Evolutionary conservation across 2,329 filamentous ascomycete genomes (phyloP), one percentile per base, ranked within the genome.

Genomic region (Fusarium sp.): DNA sequence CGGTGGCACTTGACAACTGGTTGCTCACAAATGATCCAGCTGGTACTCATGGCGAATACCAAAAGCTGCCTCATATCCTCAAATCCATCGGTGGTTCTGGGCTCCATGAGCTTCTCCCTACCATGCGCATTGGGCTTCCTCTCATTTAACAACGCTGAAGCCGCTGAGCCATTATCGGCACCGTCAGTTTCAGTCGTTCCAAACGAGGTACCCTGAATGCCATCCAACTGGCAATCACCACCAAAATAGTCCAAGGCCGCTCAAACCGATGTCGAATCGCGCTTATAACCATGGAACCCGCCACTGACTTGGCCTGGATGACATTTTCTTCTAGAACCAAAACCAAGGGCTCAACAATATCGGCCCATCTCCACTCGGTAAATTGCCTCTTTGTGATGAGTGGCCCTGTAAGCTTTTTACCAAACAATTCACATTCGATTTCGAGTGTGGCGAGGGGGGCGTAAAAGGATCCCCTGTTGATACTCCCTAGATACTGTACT

Each of bases 361-460:
- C 60, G 43, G 42, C 43, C 54, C 49, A 53, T 63, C 52, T 58
- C 64, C 50, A 69, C 52, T 53, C 23, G 21, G 43, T 30, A 30
- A 28, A 50, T 18, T 40, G n/a, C 47, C 42, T 44, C 44, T 37
- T 32, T 25, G 40, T 25, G 18, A 49, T 44, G 35, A 32, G 23
- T 47, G 52, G 46, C 30, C 42, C 25, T 67, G 21, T 28, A 57
- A 32, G 30, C 46, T 47, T 40, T 25, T 32, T 18, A 25, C n/a
- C 33, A 28, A 8, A 35, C 28, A 30, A n/a, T 21, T 50, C 44
- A 23, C 9, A 42, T 53, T 44, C 21, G 40, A 49, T 53, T 44
- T 49, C 25, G 23, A 59, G 56, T 52, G 47, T 66, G 69, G 57
- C 60, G 58, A 73, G 44, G 44, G 53, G 46, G 49, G 9, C 44